Conservation (phyloP, 169 alveolate genomes). For the Babesia caballi region DNA sequence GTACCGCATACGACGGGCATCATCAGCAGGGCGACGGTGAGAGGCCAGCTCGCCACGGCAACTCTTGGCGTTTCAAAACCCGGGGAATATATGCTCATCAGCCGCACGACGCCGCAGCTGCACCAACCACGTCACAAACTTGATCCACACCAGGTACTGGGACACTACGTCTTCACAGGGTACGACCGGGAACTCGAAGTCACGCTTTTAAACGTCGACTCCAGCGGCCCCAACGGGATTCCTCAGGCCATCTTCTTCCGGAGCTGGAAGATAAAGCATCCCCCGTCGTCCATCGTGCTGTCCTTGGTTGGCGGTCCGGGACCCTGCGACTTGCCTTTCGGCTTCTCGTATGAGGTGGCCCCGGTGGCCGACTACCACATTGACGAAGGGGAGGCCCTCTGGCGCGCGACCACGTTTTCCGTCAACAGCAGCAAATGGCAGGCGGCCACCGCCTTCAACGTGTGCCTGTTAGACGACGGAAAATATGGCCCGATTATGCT, state of each 20-base stretch:
- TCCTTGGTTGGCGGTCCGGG: not conserved
- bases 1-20: not conserved
- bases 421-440: constrained; percentile 7
- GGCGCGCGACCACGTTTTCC: constrained; percentile 28
- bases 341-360: not conserved
- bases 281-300: constrained; percentile 28
- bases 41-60: not conserved
- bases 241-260: constrained; percentile 44
- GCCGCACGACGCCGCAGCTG: not conserved
- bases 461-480: constrained; percentile 16
- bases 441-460: constrained; percentile 3
- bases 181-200: constrained; percentile 8
- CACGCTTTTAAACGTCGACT: not conserved
- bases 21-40: not conserved
- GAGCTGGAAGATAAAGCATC: constrained; percentile 33
- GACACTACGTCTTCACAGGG: not conserved
- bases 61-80: not conserved
- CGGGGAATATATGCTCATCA: not conserved
- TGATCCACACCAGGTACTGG: not conserved
- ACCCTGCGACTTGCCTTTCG: constrained; percentile 28
- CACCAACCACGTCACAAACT: not conserved
- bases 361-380: constrained; percentile 4
- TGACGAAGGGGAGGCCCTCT: constrained; percentile 2
- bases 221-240: not conserved
- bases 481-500: not conserved